Conservation (phyloP, 1,139 yeast genomes). For the Candida tetrigidarum region DNA sequence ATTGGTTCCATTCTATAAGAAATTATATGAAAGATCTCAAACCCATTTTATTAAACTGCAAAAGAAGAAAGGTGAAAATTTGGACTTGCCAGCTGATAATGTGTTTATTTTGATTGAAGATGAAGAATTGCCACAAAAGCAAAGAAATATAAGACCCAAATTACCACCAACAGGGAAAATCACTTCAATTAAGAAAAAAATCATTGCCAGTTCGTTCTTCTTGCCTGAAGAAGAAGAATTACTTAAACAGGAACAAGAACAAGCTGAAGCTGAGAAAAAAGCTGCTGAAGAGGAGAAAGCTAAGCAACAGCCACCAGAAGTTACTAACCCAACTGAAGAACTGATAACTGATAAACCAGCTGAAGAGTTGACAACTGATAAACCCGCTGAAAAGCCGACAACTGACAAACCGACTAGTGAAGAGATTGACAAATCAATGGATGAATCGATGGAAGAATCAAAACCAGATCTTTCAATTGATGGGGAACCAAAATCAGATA, state of each 20-base stretch:
- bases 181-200: constrained; percentile 66
- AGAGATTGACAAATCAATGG: too few species aligned
- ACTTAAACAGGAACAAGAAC: constrained; percentile 3
- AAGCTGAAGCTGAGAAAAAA: background rate
- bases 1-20: constrained; percentile 59
- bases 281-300: constrained; percentile 7
- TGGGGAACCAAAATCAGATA: background rate
- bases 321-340: background rate
- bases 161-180: constrained; percentile 96
- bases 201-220: constrained; percentile 55
- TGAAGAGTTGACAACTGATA: too few species aligned
- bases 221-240: constrained; percentile 29
- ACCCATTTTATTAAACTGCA: constrained; percentile 49
- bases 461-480: background rate
- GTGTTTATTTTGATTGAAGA: constrained; percentile 65
- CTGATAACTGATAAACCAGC: background rate
- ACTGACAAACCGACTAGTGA: too few species aligned
- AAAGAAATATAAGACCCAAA: constrained; percentile 78
- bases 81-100: constrained; percentile 48
- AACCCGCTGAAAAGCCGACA: too few species aligned
- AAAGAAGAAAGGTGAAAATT: constrained; percentile 56
- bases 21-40: constrained; percentile 57
- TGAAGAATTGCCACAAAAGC: constrained; percentile 81
- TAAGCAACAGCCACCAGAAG: background rate
- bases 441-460: background rate